These are phyloP conservation scores for Beauveria sp. DNA, from an alignment of 2,329 filamentous ascomycete species.

Conservation along the genomic window DNA sequence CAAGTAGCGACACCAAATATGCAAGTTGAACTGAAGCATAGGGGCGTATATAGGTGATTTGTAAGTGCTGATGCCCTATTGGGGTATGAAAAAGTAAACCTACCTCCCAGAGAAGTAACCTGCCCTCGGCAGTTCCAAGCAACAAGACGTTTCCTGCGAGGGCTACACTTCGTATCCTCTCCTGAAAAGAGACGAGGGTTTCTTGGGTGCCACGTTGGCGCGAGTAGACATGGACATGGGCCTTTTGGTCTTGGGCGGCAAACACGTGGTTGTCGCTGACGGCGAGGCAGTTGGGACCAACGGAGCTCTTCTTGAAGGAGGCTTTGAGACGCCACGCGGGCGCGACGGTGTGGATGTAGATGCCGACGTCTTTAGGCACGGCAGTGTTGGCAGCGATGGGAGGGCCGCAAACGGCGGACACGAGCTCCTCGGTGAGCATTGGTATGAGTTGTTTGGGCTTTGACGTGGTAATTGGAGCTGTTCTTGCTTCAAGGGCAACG, in stretches of 20 bases:
- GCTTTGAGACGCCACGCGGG: constrained; percentile 67
- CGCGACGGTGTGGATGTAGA: constrained; percentile 77
- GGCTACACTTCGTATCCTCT: constrained; percentile 72
- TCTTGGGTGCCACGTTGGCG: constrained; percentile 80
- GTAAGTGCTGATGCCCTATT: background rate
- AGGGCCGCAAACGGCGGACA: constrained; percentile 50
- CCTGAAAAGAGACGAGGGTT: constrained; percentile 77
- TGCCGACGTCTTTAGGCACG: constrained; percentile 70
- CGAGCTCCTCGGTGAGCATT: constrained; percentile 55
- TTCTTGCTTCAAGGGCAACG: background rate
- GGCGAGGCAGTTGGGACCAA: constrained; percentile 70
- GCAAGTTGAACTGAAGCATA: background rate
- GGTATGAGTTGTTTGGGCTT: background rate
- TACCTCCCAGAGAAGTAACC: constrained; percentile 90
- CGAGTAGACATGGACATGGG: constrained; percentile 87
- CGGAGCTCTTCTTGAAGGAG: constrained; percentile 86
- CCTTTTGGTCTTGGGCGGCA: constrained; percentile 84
- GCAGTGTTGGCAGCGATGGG: constrained; percentile 54
- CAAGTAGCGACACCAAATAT: background rate
- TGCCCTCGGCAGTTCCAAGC: constrained; percentile 76
- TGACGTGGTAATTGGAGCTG: background rate
- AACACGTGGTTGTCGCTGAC: constrained; percentile 79
- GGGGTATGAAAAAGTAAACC: constrained; percentile 20
- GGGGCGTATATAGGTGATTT: background rate
- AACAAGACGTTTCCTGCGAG: constrained; percentile 66